Base-by-base conservation (phyloP, 1,284 basidiomycete genomes). In the Pulchroboletus neoregius region DNA sequence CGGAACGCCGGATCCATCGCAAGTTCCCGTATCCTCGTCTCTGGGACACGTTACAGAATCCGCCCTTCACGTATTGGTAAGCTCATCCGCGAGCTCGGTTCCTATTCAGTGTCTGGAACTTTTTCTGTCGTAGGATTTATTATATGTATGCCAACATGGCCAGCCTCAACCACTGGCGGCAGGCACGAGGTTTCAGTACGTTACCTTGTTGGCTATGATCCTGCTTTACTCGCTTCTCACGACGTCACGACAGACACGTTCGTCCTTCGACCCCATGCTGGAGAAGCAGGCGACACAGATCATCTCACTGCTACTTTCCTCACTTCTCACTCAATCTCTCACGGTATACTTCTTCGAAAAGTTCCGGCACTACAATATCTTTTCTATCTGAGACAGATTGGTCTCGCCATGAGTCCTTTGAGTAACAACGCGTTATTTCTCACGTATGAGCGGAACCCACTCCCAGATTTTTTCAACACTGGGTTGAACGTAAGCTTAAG, bases 81-180 rank as follows among this genome's bases (percentile, higher is more conserved):
- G 79, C 55, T 26, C 2, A 12, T 12, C 8, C n/a, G 16, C 10
- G 9, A 16, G 5, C 12, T 12, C 30, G 22, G 7, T 38, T 24
- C 15, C 18, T 39, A 16, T 39, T 16, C 24, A 36, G n/a, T n/a
- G n/a, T 3, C 22, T 39, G 12, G 26, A 48, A 28, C 12, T 15
- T 26, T 16, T 48, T 37, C 20, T 33, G 28, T 12, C 34, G 22
- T 41, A 93, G 91, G 92, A 74, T 95, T 15, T 99, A 98, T 71
- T 98, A 99, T 68, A 92, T 98, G 84, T 99, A 87, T 62, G 92
- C 94, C 15, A 99, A 98, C 65, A 91, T 97, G 74, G 80, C 92
- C 3, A 94, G 91, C 57, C 72, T 99, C 49, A 99, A 99, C 66
- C 84, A 90, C 46, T 99, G 94, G 94, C 78, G 96, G 34, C 79